Evolutionary conservation across 2,329 filamentous ascomycete species (phyloP), one percentile per base, ranked within the genome.

Genomic region (Penicillium occitanis): DNA sequence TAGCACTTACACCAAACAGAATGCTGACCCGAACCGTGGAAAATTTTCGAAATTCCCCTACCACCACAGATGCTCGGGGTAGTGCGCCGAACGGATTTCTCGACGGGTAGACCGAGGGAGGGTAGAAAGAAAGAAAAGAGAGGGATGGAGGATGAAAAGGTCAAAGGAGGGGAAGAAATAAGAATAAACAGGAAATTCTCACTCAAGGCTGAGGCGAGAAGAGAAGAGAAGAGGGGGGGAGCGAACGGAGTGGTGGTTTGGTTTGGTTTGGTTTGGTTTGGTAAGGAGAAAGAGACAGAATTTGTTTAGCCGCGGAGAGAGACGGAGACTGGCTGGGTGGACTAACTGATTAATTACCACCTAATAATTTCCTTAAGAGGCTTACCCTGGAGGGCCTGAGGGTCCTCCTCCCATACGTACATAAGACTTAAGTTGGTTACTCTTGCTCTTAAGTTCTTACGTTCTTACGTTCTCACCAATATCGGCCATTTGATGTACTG

Each of bases 51-150:
- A 66, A 65, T 44, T 66, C 64, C 62, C 71, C 73, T 75, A 75
- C 74, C 74, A 76, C 75, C 73, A 77, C 61, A 62, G 61, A 60
- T 42, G 25, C 51, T 53, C 44, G 64, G 75, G 74, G 72, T 69
- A 74, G 71, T 71, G 64, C 55, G 65, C 60, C 60, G 64, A 61
- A 60, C 68, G 62, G 71, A 68, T 71, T 68, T 69, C 70, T 73
- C 59, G 66, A 70, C 66, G 61, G 64, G 61, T 55, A 63, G 60
- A 51, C 46, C 70, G 68, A 67, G 71, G 69, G 70, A 68, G 69
- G 72, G 60, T 63, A 67, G 68, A 70, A 70, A 70, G 71, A 71
- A 71, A 67, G 69, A 68, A 55, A 42, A 51, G 58, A 42, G 22
- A 58, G 46, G 30, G 37, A 58, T 13, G 46, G 53, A 37, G 61